Percentiles rank a stretch among this genome's conserved stretches.
Evolutionary conservation across 805 yeast genomes (phyloP).

Genomic region (Yamadazyma laniorum): DNA sequence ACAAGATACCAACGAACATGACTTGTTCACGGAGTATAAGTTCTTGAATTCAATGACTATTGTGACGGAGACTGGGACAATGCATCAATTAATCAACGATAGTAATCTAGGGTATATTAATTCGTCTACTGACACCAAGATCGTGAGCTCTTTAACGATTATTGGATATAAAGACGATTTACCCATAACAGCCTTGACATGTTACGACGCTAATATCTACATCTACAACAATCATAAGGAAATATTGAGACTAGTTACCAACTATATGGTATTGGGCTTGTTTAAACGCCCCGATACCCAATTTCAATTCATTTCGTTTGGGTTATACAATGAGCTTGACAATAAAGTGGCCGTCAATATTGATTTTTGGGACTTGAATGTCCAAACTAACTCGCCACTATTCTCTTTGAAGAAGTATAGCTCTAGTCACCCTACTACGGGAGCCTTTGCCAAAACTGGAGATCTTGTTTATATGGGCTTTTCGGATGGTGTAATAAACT

Average conservation of each 20-base stretch:
- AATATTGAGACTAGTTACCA: constrained; percentile 20
- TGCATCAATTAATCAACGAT: constrained; percentile 19
- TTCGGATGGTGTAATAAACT: constrained; percentile 18
- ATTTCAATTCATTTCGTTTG: constrained; percentile 27
- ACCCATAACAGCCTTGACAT: constrained; percentile 8
- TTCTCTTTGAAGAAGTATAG: constrained; percentile 2
- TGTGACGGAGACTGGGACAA: constrained; percentile 19
- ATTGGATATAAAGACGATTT: constrained; percentile 10
- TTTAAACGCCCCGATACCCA: constrained; percentile 17
- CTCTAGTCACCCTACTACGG: constrained; percentile 8
- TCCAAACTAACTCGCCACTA: constrained; percentile 4
- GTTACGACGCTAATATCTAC: constrained; percentile 10
- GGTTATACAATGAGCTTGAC: constrained; percentile 14
- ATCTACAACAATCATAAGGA: constrained; percentile 10
- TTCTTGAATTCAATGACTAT: constrained; percentile 21
- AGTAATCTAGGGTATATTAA: constrained; percentile 14
- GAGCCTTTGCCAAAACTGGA: constrained; percentile 19
- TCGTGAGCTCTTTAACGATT: constrained; percentile 4
- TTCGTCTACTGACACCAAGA: constrained; percentile 8
- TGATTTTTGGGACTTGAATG: constrained; percentile 31
- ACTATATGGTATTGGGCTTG: constrained; percentile 18
- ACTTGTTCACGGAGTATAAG: constrained; percentile 3
- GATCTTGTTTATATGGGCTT: constrained; percentile 20
- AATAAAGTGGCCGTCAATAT: constrained; percentile 14
- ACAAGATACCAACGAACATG: not conserved